phyloP scores from a whole-genome alignment of 2,329 filamentous ascomycete species.

The Emmonsia crescens region DNA sequence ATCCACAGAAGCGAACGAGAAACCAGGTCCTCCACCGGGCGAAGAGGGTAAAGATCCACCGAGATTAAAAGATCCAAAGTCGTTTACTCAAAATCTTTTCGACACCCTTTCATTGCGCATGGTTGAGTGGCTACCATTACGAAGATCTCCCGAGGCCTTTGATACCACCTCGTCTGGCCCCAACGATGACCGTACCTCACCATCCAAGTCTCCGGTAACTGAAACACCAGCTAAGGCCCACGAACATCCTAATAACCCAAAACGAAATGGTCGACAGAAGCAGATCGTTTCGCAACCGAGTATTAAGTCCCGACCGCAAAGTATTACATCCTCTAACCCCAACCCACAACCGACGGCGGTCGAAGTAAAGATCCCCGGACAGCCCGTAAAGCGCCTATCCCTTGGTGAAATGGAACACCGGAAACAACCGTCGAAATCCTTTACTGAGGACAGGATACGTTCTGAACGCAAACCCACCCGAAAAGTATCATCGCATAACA shows the following conservation, averaged over 20 bases:
- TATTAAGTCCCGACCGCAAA: conserved; percentile 2
- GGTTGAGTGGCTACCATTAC: conserved; percentile 37
- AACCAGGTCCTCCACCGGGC: conserved; percentile 9
- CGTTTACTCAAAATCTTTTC: conserved; percentile 50
- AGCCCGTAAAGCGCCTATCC: conserved; percentile 31
- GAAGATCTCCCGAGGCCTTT: conserved; percentile 2
- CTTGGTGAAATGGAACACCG: conserved; percentile 28
- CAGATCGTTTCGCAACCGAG: not conserved
- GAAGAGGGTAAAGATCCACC: conserved; percentile 13
- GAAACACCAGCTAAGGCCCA: not conserved
- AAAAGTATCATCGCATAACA: conserved; percentile 24
- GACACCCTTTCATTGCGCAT: conserved; percentile 36
- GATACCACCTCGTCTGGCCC: not conserved
- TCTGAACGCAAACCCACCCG: conserved; percentile 21
- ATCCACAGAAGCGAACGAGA: conserved; percentile 1
- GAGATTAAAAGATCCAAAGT: conserved; percentile 45
- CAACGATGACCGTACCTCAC: not conserved
- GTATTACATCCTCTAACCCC: conserved; percentile 18
- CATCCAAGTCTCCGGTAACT: not conserved
- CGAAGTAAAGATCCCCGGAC: conserved; percentile 29
- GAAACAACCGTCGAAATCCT: conserved; percentile 23
- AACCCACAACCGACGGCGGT: conserved; percentile 22
- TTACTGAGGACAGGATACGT: conserved; percentile 24
- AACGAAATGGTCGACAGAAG: not conserved
- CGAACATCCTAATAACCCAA: conserved; percentile 3